Conservation (phyloP, 2,329 filamentous ascomycete species). For the Cercospora beticola region DNA sequence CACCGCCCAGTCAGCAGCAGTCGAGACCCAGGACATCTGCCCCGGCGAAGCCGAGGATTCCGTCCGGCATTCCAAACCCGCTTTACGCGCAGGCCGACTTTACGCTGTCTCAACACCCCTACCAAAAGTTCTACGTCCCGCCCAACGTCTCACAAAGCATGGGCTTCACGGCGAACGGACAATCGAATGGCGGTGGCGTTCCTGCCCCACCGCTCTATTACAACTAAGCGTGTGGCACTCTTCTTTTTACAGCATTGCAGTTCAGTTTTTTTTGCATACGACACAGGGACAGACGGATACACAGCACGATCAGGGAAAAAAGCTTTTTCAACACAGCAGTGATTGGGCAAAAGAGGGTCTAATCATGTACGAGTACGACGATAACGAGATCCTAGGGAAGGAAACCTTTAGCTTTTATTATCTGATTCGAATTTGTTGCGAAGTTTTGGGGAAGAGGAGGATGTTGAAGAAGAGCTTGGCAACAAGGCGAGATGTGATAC, state of each 20-base stretch:
- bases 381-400: background rate
- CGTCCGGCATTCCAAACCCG: conserved; percentile 64
- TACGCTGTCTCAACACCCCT: conserved; percentile 73
- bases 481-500: background rate
- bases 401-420: background rate
- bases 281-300: background rate
- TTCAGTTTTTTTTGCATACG: background rate
- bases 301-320: background rate
- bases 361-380: background rate
- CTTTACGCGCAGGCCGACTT: conserved; percentile 72
- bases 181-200: background rate
- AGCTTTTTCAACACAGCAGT: background rate
- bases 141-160: conserved; percentile 43
- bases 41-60: conserved; percentile 36
- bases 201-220: conserved; percentile 14
- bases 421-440: background rate
- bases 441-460: background rate
- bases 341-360: background rate
- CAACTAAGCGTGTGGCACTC: background rate
- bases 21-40: conserved; percentile 15
- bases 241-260: background rate
- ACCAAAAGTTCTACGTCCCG: conserved; percentile 76
- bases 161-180: conserved; percentile 5
- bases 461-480: background rate
- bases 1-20: conserved; percentile 33